Percentiles rank a stretch among this genome's conserved stretches.
Evolutionary conservation across 1,139 yeast species (phyloP).

Genomic region (Candida neerlandica): DNA sequence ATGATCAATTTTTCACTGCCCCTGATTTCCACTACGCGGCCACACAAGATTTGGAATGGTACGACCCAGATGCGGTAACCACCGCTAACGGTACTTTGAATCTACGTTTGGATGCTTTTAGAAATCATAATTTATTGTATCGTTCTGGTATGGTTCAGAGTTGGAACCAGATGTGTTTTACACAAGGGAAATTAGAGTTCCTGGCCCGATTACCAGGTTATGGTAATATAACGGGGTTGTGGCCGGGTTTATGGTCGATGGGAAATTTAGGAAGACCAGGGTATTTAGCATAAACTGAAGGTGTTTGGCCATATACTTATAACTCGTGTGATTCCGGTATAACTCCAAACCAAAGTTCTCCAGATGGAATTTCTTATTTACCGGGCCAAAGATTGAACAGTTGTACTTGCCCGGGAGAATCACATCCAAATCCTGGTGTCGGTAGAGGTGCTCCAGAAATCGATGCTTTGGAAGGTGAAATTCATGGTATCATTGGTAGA

Average conservation of each 20-base stretch:
- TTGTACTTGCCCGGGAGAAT: constrained; percentile 76
- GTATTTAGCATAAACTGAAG: constrained; percentile 74
- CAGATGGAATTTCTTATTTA: constrained; percentile 76
- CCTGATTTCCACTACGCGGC: constrained; percentile 78
- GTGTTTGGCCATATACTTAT: constrained; percentile 90
- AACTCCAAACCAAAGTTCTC: constrained; percentile 82
- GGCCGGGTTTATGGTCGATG: constrained; percentile 92
- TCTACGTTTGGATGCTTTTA: constrained; percentile 68
- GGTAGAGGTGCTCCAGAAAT: constrained; percentile 93
- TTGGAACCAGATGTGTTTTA: constrained; percentile 82
- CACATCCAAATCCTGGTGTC: constrained; percentile 74
- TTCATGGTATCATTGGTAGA: constrained; percentile 58
- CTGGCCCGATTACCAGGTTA: constrained; percentile 74
- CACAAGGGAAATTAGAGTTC: constrained; percentile 72
- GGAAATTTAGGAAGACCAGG: constrained; percentile 89
- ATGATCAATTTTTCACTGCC: constrained; percentile 82
- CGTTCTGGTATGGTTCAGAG: constrained; percentile 85
- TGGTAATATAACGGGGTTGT: constrained; percentile 69
- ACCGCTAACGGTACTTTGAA: constrained; percentile 68
- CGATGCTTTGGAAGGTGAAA: constrained; percentile 79
- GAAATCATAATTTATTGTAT: constrained; percentile 70
- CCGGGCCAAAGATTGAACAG: constrained; percentile 73
- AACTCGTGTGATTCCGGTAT: constrained; percentile 84
- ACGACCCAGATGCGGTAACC: constrained; percentile 76
- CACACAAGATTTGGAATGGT: constrained; percentile 85